Percentiles rank a stretch among this genome's conserved stretches.
Evolutionary conservation across 169 alveolate genomes (phyloP).

Genomic region (Plasmodium gonderi): DNA sequence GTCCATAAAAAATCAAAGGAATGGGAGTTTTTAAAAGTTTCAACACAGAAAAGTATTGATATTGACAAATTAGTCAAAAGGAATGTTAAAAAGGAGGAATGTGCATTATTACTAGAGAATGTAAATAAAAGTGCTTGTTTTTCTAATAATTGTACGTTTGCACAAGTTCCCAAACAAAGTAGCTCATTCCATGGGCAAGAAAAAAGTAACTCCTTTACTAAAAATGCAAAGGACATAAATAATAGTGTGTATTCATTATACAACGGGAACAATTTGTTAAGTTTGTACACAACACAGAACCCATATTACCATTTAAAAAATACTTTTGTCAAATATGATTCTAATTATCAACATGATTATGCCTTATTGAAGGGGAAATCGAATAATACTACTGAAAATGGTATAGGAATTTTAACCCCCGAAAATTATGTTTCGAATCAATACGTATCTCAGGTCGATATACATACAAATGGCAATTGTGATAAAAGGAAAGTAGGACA

Average conservation of each 20-base stretch:
- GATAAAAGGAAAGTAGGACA: neutral
- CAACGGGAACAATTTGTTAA: neutral
- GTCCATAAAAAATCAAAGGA: neutral
- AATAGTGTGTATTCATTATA: neutral
- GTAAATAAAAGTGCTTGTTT: neutral
- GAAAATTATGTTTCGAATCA: neutral
- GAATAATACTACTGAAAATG: neutral
- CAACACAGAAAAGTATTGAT: neutral
- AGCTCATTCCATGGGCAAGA: neutral
- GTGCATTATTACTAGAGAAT: neutral
- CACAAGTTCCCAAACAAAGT: neutral
- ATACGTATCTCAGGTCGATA: conserved; percentile 4
- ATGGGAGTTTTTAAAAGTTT: neutral
- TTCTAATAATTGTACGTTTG: neutral
- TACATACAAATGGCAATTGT: neutral
- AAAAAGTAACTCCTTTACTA: neutral
- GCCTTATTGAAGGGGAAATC: neutral
- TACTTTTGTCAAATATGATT: neutral
- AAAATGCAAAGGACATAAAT: conserved; percentile 2
- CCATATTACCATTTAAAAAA: neutral
- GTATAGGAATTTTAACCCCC: neutral
- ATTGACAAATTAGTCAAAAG: neutral
- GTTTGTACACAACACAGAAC: neutral
- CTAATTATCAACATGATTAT: neutral
- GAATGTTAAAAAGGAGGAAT: conserved; percentile 8